A percentile compares a stretch with the other conserved stretches of the same genome.
These are phyloP conservation scores for Alternaria conjuncta DNA, from an alignment of 2,329 filamentous ascomycete species.

Conservation along the genomic window DNA sequence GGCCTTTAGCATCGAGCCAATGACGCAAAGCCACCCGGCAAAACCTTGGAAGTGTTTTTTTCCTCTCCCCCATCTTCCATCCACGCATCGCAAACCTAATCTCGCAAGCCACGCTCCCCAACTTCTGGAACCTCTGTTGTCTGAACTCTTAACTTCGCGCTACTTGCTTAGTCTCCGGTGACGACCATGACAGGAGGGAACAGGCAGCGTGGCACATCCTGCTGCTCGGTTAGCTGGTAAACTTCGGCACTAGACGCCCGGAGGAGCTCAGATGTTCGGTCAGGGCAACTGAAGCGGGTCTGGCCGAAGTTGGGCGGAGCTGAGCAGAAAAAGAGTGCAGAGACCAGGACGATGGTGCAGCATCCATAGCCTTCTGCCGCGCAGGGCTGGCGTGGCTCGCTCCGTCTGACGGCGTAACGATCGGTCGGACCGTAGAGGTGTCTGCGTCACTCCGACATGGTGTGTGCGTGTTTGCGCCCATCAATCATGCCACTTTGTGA, in stretches of 20 bases:
- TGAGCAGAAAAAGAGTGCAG: conserved; percentile 2
- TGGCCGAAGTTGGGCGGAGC: conserved; percentile 14
- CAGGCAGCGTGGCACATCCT: conserved; percentile 2
- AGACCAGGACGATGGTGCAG: background rate
- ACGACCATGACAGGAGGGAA: background rate
- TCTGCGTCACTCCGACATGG: background rate
- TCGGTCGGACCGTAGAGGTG: conserved; percentile 2
- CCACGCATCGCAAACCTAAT: background rate
- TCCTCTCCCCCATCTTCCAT: background rate
- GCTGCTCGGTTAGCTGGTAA: background rate
- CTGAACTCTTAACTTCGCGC: conserved; percentile 8
- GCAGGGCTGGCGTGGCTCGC: background rate
- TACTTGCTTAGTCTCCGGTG: conserved; percentile 10
- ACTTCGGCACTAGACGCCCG: conserved; percentile 2
- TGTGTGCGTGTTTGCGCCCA: background rate
- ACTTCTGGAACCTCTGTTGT: conserved; percentile 14
- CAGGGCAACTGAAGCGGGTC: conserved; percentile 12
- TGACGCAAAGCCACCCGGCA: background rate
- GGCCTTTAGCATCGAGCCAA: background rate
- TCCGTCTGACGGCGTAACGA: conserved; percentile 2
- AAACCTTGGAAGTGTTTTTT: background rate
- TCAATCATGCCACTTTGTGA: background rate
- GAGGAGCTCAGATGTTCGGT: background rate
- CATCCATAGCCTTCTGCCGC: background rate
- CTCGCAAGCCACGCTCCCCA: background rate